These are phyloP conservation scores for Brassica incana DNA, from an alignment of 345 rosid species.

Conservation along the genomic window DNA sequence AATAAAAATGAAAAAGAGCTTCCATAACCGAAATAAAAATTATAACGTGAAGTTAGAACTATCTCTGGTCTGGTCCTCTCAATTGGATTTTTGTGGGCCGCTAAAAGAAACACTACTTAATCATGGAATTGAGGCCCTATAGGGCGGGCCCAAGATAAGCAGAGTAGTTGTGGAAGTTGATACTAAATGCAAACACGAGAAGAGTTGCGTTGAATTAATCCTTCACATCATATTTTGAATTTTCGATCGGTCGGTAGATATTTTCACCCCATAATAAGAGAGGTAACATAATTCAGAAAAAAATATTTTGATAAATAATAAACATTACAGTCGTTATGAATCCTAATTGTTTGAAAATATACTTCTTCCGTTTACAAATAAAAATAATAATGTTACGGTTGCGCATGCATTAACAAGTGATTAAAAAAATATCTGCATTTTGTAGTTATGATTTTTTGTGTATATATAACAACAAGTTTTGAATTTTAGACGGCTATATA, in stretches of 20 bases:
- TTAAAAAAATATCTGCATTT: background rate
- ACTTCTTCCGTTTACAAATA: background rate
- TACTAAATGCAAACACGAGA: slow-evolving; percentile 11
- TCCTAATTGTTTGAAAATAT: background rate
- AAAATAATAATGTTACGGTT: background rate
- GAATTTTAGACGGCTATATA: background rate
- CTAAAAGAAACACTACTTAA: background rate
- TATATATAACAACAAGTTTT: background rate
- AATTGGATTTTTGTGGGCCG: background rate
- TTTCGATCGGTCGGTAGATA: background rate
- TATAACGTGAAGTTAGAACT: background rate
- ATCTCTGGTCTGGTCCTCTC: background rate
- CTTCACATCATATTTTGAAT: background rate
- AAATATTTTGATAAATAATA: background rate
- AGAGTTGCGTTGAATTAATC: slow-evolving; percentile 2
- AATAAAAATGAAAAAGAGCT: slow-evolving; percentile 12
- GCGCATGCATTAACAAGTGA: background rate
- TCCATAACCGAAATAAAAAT: slow-evolving; percentile 9
- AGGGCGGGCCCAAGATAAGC: slow-evolving; percentile 6
- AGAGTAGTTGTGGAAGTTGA: background rate
- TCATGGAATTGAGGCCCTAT: background rate
- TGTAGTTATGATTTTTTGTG: background rate
- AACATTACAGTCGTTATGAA: background rate
- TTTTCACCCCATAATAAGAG: background rate
- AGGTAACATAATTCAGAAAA: no score